Evolutionary conservation across 441 rosid species (phyloP), one percentile per base, ranked within the genome.

Genomic region (Populus hybrid): DNA sequence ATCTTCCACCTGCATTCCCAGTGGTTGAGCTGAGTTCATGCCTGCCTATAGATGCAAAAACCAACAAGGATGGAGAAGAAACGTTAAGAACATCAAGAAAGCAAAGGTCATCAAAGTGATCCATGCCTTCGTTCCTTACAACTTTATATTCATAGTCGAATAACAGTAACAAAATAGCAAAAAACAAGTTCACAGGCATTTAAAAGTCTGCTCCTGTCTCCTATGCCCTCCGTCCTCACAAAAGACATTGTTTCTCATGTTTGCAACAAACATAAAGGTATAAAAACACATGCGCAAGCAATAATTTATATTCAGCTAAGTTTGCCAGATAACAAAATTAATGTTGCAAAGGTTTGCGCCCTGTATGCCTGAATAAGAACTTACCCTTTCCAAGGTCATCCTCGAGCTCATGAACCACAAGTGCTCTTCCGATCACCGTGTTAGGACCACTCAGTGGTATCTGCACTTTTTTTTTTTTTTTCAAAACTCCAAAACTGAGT

Each of bases 341-440:
- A 14, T 16, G 36, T 18, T 20, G 16, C 10, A 0, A 50, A 28
- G 6, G 34, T 23, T 46, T 73, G 16, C 4, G 34, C 4, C 67
- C 11, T 8, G 66, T 34, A 8, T 16, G 46, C 76, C 73, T 14
- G 40, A 76, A 67, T 20, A 76, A 16, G 10, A 46, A 38, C 18
- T 82, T 86, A 92, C 99, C 99, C 76, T 93, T 93, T 85, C 99
- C 99, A 65, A 95, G 98, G 79, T 95, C 99, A 87, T 93, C 99
- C 85, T 84, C 90, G 40, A 95, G 99, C 87, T 95, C 98, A 76
- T 95, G 99, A 82, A 95, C 98, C 84, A 95, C 99, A 76, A 95
- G 80, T 80, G 99, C 99, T 87, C 99, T 92, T 82, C 99, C 99
- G 82, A 95, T 73, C 67, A 93, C 93, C n/a, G 96, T 54, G 24